A percentile compares a stretch with the other conserved stretches of the same genome.
Conservation (phyloP, 2,329 filamentous ascomycete genomes). For the Fusarium paranaense region DNA sequence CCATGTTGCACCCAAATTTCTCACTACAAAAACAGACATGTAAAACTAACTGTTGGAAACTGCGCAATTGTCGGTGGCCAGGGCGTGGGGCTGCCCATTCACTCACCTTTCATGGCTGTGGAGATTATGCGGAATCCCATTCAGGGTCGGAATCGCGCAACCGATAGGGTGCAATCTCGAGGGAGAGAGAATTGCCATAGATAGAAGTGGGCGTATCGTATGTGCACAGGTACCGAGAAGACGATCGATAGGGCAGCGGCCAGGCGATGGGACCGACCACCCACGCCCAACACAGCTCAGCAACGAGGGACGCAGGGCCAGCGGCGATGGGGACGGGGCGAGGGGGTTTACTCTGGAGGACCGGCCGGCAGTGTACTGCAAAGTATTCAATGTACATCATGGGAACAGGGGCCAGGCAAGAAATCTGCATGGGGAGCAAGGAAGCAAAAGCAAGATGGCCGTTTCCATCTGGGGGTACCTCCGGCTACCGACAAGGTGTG, state of each 20-base stretch:
- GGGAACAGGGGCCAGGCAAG: background rate
- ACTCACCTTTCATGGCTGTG: background rate
- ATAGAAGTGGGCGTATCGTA: background rate
- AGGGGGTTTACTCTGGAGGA: background rate
- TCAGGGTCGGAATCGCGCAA: constrained; percentile 16
- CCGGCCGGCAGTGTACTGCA: background rate
- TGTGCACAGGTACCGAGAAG: background rate
- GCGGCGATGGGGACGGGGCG: background rate
- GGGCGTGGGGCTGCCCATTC: background rate
- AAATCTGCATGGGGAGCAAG: background rate
- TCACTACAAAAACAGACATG: background rate
- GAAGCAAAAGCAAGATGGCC: constrained; percentile 23
- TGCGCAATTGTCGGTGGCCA: constrained; percentile 17
- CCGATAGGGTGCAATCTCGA: constrained; percentile 10
- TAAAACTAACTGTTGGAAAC: background rate
- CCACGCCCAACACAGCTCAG: background rate
- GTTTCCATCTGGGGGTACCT: constrained; percentile 15
- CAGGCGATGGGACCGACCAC: background rate
- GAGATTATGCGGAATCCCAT: constrained; percentile 5
- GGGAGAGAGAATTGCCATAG: constrained; percentile 1
- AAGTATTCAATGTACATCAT: constrained; percentile 4
- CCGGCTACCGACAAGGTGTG: background rate
- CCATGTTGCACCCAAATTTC: constrained; percentile 1
- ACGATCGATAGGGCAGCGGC: background rate
- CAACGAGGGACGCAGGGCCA: background rate